Evolutionary conservation across 306 rosid genomes (phyloP).

Genomic region (Neltuma alba): DNA sequence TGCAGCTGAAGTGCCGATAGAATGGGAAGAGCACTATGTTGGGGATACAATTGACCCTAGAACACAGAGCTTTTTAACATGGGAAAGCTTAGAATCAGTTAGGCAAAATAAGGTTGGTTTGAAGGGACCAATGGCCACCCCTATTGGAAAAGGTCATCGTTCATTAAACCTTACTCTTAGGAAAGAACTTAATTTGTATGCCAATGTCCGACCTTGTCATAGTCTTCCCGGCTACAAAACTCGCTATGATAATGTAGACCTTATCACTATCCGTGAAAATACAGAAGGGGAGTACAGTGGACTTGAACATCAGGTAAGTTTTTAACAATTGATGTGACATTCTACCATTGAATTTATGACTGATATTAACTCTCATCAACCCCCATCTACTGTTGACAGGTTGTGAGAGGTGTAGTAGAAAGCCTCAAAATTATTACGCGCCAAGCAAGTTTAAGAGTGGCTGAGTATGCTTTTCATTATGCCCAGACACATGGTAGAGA

Average conservation of each 20-base stretch:
- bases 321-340: background rate
- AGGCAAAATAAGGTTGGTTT: slow-evolving; percentile 80
- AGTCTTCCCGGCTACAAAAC: slow-evolving; percentile 97
- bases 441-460: slow-evolving; percentile 97
- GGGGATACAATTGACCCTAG: slow-evolving; percentile 80
- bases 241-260: slow-evolving; percentile 85
- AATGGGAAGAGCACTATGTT: slow-evolving; percentile 97
- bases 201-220: slow-evolving; percentile 96
- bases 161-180: slow-evolving; percentile 95
- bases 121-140: slow-evolving; percentile 99
- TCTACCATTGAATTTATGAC: slow-evolving; percentile 20
- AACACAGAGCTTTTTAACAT: slow-evolving; percentile 92
- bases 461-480: slow-evolving; percentile 98
- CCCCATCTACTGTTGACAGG: slow-evolving; percentile 56
- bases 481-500: slow-evolving; percentile 93
- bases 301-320: slow-evolving; percentile 95
- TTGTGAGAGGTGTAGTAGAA: slow-evolving; percentile 99
- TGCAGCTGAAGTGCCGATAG: slow-evolving; percentile 84
- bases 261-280: slow-evolving; percentile 95
- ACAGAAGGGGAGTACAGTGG: slow-evolving; percentile 99
- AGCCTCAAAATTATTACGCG: slow-evolving; percentile 98
- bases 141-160: slow-evolving; percentile 98
- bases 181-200: slow-evolving; percentile 94
- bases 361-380: slow-evolving; percentile 23
- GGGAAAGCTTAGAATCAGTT: slow-evolving; percentile 98